These are phyloP conservation scores for Pterocarpus macrocarpus DNA, from an alignment of 306 rosid species.

Conservation along the genomic window DNA sequence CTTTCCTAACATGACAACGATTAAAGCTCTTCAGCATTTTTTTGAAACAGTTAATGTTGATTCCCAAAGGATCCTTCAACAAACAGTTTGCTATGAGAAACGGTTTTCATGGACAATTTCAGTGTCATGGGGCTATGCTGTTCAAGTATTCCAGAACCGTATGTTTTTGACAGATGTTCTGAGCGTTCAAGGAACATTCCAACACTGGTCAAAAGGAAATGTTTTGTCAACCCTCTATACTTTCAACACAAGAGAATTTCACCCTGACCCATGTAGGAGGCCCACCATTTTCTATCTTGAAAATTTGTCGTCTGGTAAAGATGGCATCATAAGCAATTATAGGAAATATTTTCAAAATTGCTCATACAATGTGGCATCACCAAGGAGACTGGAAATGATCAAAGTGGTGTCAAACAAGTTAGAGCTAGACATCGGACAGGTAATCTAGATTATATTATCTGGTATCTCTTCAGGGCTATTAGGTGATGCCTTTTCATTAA, in stretches of 20 bases:
- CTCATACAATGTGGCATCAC: slow-evolving; percentile 53
- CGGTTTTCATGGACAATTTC: slow-evolving; percentile 73
- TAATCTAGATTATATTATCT: slow-evolving; percentile 4
- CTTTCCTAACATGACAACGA: slow-evolving; percentile 70
- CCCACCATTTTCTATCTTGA: slow-evolving; percentile 66
- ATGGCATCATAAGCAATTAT: slow-evolving; percentile 54
- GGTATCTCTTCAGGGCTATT: neutral
- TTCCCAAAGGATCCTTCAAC: slow-evolving; percentile 71
- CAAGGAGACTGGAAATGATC: slow-evolving; percentile 57
- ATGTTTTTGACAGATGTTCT: slow-evolving; percentile 59
- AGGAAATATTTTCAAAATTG: slow-evolving; percentile 59
- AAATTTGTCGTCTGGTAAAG: slow-evolving; percentile 39
- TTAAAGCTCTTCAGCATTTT: slow-evolving; percentile 62
- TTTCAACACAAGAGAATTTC: slow-evolving; percentile 52
- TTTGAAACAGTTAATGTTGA: slow-evolving; percentile 62
- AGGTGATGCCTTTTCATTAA: neutral
- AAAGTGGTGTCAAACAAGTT: slow-evolving; percentile 67
- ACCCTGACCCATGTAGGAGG: slow-evolving; percentile 65
- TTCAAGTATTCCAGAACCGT: slow-evolving; percentile 60
- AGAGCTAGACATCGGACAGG: slow-evolving; percentile 59
- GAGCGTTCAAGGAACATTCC: slow-evolving; percentile 60
- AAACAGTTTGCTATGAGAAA: slow-evolving; percentile 73
- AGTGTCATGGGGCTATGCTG: slow-evolving; percentile 86
- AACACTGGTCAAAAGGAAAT: slow-evolving; percentile 49
- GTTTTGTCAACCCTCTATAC: slow-evolving; percentile 42